A percentile compares a stretch with the other conserved stretches of the same genome.
These are phyloP conservation scores for Neofusicoccum sp. DNA, from an alignment of 2,329 filamentous ascomycete species.

Conservation along the genomic window DNA sequence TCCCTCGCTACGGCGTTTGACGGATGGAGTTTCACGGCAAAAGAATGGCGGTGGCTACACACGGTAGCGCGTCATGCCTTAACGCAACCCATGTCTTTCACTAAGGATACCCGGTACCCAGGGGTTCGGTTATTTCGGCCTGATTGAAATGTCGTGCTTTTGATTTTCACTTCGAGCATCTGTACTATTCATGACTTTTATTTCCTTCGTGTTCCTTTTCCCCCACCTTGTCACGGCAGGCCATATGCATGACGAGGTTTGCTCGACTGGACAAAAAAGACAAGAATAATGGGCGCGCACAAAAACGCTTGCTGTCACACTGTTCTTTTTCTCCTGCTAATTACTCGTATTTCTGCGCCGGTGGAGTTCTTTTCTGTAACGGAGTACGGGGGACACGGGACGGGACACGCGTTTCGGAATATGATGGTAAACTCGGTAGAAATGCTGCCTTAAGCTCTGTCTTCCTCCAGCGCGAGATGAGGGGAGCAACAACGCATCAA, in stretches of 20 bases:
- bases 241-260: slow-evolving; percentile 1
- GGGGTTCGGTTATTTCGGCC: slow-evolving; percentile 17
- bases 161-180: slow-evolving; percentile 13
- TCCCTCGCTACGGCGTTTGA: slow-evolving; percentile 21
- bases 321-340: not conserved
- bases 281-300: slow-evolving; percentile 2
- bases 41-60: slow-evolving; percentile 9
- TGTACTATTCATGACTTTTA: slow-evolving; percentile 15
- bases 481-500: slow-evolving; percentile 5
- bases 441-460: not conserved
- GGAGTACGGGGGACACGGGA: not conserved
- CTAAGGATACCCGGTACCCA: slow-evolving; percentile 18
- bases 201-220: not conserved
- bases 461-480: not conserved
- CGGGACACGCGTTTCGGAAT: slow-evolving; percentile 8
- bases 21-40: slow-evolving; percentile 19
- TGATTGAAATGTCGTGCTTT: not conserved
- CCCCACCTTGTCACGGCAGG: not conserved
- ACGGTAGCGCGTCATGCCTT: not conserved
- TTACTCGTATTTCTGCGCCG: not conserved
- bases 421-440: slow-evolving; percentile 19
- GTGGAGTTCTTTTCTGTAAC: not conserved
- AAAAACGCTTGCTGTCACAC: slow-evolving; percentile 1
- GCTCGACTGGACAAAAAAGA: slow-evolving; percentile 8
- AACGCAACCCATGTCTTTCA: slow-evolving; percentile 18